Percentiles rank a stretch among this genome's conserved stretches.
phyloP scores from a whole-genome alignment of 78 protist species.

The Dictyostelium intermedium region DNA sequence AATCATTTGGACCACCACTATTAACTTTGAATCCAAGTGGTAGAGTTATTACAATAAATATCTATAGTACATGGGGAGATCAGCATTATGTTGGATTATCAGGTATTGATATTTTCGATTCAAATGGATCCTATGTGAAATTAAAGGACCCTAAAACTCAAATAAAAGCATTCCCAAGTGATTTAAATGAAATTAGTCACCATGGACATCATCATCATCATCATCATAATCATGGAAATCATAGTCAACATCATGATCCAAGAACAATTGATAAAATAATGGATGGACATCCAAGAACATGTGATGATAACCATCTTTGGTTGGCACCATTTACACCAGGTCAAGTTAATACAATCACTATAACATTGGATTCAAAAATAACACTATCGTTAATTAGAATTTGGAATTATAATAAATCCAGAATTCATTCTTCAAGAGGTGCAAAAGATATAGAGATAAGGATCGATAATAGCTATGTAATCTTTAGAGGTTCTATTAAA shows the following conservation, averaged over 20 bases:
- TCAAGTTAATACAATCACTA: slow-evolving; percentile 36
- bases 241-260: slow-evolving; percentile 78
- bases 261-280: slow-evolving; percentile 79
- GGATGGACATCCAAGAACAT: slow-evolving; percentile 83
- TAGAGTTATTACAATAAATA: slow-evolving; percentile 11
- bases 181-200: slow-evolving; percentile 11
- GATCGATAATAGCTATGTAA: slow-evolving; percentile 58
- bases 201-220: background rate
- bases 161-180: slow-evolving; percentile 79
- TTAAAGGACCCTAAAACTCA: slow-evolving; percentile 45
- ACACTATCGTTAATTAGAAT: slow-evolving; percentile 75
- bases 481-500: slow-evolving; percentile 85
- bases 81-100: slow-evolving; percentile 86
- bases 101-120: slow-evolving; percentile 87
- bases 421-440: slow-evolving; percentile 83
- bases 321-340: slow-evolving; percentile 85
- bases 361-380: slow-evolving; percentile 25
- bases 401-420: slow-evolving; percentile 92
- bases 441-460: slow-evolving; percentile 54
- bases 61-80: slow-evolving; percentile 90
- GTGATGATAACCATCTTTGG: slow-evolving; percentile 92
- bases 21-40: slow-evolving; percentile 42
- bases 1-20: background rate
- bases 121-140: slow-evolving; percentile 21
- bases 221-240: background rate